Conservation (phyloP, 2,329 filamentous ascomycete species). For the Colletotrichum limetticola region DNA sequence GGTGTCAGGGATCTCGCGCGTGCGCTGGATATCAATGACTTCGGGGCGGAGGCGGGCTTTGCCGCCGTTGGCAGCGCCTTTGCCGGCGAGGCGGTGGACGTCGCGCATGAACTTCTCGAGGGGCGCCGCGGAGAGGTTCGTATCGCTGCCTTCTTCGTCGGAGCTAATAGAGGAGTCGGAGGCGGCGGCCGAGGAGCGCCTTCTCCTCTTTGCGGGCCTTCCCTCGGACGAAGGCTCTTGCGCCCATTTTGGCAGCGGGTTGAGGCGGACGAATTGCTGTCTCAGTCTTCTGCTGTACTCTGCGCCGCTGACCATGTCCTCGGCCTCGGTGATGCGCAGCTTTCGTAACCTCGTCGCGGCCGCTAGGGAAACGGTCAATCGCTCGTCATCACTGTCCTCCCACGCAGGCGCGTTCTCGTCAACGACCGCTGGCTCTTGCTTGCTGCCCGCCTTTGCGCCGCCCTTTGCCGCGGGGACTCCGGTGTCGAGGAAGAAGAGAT, state of each 20-base stretch:
- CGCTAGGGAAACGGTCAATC: slow-evolving; percentile 84
- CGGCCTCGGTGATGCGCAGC: slow-evolving; percentile 80
- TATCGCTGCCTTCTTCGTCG: slow-evolving; percentile 65
- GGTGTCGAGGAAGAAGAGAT: slow-evolving; percentile 87
- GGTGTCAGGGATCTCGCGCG: slow-evolving; percentile 83
- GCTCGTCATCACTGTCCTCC: slow-evolving; percentile 97
- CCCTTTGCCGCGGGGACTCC: slow-evolving; percentile 57
- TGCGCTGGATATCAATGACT: slow-evolving; percentile 88
- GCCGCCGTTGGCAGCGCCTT: slow-evolving; percentile 47
- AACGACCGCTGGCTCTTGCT: slow-evolving; percentile 32
- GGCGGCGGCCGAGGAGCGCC: slow-evolving; percentile 60
- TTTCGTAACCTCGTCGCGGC: slow-evolving; percentile 82
- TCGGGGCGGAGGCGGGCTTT: slow-evolving; percentile 84
- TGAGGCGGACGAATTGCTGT: slow-evolving; percentile 75
- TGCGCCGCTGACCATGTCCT: slow-evolving; percentile 86
- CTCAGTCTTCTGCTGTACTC: slow-evolving; percentile 87
- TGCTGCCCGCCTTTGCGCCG: slow-evolving; percentile 40
- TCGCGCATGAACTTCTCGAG: slow-evolving; percentile 84
- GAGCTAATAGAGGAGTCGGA: slow-evolving; percentile 44
- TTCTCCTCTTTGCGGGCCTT: slow-evolving; percentile 61
- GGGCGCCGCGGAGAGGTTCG: slow-evolving; percentile 76
- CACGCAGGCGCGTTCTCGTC: slow-evolving; percentile 70
- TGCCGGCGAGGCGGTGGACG: slow-evolving; percentile 72
- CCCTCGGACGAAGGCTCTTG: slow-evolving; percentile 55
- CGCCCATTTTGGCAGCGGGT: slow-evolving; percentile 72